phyloP scores from a whole-genome alignment of 1,139 yeast genomes.

The Hyphopichia burtonii region DNA sequence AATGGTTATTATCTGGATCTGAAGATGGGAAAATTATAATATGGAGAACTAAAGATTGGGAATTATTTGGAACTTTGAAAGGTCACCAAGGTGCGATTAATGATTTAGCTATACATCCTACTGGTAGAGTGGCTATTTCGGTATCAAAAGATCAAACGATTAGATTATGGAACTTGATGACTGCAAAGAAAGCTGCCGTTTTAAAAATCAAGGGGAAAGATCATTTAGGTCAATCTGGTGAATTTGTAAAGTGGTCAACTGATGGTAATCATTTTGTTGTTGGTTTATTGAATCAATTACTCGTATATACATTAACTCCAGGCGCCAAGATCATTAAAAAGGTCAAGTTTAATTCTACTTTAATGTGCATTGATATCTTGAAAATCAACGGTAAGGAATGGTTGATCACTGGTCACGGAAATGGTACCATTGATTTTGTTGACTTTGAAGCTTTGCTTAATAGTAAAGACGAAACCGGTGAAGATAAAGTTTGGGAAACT shows the following conservation, averaged over 20 bases:
- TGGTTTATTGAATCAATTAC: slow-evolving; percentile 64
- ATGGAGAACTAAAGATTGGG: slow-evolving; percentile 99
- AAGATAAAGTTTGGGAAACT: slow-evolving; percentile 26
- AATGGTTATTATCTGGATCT: slow-evolving; percentile 88
- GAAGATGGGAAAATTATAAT: slow-evolving; percentile 88
- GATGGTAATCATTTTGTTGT: slow-evolving; percentile 72
- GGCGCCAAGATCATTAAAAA: slow-evolving; percentile 59
- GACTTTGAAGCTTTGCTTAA: slow-evolving; percentile 32
- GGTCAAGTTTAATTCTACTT: slow-evolving; percentile 49
- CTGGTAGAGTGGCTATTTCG: slow-evolving; percentile 89
- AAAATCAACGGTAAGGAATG: slow-evolving; percentile 49
- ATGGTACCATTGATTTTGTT: slow-evolving; percentile 70
- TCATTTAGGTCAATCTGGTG: slow-evolving; percentile 64
- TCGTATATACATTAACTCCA: slow-evolving; percentile 59
- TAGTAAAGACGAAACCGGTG: slow-evolving; percentile 16
- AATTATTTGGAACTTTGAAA: slow-evolving; percentile 79
- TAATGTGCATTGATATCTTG: slow-evolving; percentile 67
- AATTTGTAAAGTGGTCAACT: slow-evolving; percentile 61
- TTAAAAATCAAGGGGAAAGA: slow-evolving; percentile 70
- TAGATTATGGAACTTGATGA: slow-evolving; percentile 93
- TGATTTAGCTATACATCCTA: slow-evolving; percentile 86
- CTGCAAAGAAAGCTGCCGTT: slow-evolving; percentile 91
- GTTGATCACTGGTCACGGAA: slow-evolving; percentile 65
- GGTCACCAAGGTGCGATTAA: slow-evolving; percentile 79
- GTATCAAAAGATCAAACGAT: slow-evolving; percentile 84